Conservation (phyloP, 148 eudicot species). For the Dianthus caryophyllus region DNA sequence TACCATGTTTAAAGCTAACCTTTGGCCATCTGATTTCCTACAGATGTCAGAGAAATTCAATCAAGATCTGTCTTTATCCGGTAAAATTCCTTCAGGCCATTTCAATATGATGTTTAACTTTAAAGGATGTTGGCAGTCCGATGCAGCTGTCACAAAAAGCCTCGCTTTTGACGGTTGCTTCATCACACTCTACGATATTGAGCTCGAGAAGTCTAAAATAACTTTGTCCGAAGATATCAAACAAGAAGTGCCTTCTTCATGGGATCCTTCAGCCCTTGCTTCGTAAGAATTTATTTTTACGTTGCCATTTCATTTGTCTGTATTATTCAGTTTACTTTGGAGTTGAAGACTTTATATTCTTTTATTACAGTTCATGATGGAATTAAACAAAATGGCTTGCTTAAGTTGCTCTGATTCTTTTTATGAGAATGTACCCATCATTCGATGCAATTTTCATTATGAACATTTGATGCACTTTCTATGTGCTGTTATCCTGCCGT, state of each 20-base stretch:
- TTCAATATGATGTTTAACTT: slow-evolving; percentile 72
- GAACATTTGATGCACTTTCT: too few species aligned
- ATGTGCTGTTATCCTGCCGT: too few species aligned
- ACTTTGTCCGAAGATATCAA: slow-evolving; percentile 66
- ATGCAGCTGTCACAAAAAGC: slow-evolving; percentile 65
- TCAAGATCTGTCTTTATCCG: slow-evolving; percentile 67
- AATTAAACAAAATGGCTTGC: too few species aligned
- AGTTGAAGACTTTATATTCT: too few species aligned
- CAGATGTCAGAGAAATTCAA: slow-evolving; percentile 96
- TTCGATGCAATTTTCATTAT: too few species aligned
- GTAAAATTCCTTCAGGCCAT: slow-evolving; percentile 87
- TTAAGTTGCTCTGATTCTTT: too few species aligned
- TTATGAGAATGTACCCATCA: too few species aligned
- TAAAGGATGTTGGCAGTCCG: slow-evolving; percentile 85
- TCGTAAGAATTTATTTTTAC: slow-evolving; percentile 41
- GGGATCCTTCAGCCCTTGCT: slow-evolving; percentile 90
- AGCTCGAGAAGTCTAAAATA: slow-evolving; percentile 60
- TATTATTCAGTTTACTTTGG: too few species aligned
- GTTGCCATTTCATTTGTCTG: not conserved
- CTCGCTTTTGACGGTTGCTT: slow-evolving; percentile 94
- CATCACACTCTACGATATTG: slow-evolving; percentile 72
- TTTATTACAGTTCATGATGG: too few species aligned
- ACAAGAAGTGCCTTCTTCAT: slow-evolving; percentile 74
- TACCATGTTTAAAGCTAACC: slow-evolving; percentile 3
- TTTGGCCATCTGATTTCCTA: slow-evolving; percentile 5